Base-by-base conservation (phyloP, 2,329 filamentous ascomycete species). In the Penicillium crustosum region DNA sequence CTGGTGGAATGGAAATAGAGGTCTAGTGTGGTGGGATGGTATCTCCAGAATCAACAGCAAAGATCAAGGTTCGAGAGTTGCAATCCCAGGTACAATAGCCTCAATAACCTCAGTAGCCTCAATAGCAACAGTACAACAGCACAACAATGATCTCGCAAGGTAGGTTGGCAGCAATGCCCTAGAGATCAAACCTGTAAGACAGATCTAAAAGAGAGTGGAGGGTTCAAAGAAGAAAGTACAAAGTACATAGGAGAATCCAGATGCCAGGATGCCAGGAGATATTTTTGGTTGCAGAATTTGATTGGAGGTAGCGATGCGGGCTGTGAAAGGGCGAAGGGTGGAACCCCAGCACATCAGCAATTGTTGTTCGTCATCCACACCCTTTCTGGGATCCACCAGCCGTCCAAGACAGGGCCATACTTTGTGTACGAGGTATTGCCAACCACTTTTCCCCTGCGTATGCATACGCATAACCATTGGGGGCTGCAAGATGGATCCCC, bases 271-370 rank as follows among this genome's bases (percentile, higher is more conserved):
- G 61, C 60, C 58, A 57, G 55, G 55, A 66, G 60, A 66, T 66
- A 66, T 66, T 66, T 66, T 66, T 65, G 64, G 64, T 53, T 53
- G 49, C 49, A 62, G 39, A 61, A 53, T 62, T 48, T 66, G 61
- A 65, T 65, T 64, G 62, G 64, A 61, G 62, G 59, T 53, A 52
- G 53, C 51, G 53, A 56, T 42, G 44, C 38, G 47, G 53, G 39
- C 58, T 51, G 57, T 56, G 49, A 57, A 61, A 60, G 51, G 57
- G 54, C 54, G 43, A 66, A 36, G 57, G 44, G 59, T 53, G 50
- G 41, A 47, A 39, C 53, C 47, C 59, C 57, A 55, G 45, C 47
- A 21, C 44, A 61, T 31, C 55, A 50, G 53, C 53, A 53, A 55
- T 49, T 64, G 53, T 57, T 47, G 59, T 64, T 65, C 60, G 61